Conservation (phyloP, 805 yeast genomes). For the Clavispora vitiphila region DNA sequence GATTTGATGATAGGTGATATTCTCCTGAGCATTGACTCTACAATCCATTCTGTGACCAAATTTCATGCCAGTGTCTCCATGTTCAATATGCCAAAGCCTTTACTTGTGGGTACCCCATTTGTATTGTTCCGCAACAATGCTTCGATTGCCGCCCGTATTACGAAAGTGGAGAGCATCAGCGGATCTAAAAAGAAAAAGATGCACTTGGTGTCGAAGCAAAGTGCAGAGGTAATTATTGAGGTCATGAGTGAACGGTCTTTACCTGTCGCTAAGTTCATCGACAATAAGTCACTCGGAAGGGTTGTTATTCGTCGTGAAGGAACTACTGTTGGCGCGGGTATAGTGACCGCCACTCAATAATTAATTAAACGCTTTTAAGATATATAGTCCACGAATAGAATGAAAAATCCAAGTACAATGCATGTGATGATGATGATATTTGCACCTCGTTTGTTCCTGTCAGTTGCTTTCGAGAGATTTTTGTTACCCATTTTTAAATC, state of each 20-base stretch:
- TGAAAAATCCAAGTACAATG: slow-evolving; percentile 48
- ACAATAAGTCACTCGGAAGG: slow-evolving; percentile 54
- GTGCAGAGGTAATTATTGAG: slow-evolving; percentile 54
- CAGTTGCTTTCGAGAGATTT: slow-evolving; percentile 63
- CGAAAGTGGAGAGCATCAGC: slow-evolving; percentile 32
- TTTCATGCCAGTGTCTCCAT: slow-evolving; percentile 27
- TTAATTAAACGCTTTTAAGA: slow-evolving; percentile 4
- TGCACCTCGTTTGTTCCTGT: slow-evolving; percentile 55
- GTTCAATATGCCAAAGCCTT: slow-evolving; percentile 55
- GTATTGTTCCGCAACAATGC: slow-evolving; percentile 73
- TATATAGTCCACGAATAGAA: slow-evolving; percentile 50
- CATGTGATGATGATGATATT: slow-evolving; percentile 53
- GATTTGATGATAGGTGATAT: slow-evolving; percentile 61
- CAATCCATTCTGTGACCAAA: slow-evolving; percentile 22
- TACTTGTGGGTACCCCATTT: slow-evolving; percentile 75
- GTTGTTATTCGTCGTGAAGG: slow-evolving; percentile 70
- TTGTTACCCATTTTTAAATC: slow-evolving; percentile 71
- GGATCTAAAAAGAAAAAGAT: slow-evolving; percentile 40
- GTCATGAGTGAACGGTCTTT: slow-evolving; percentile 42
- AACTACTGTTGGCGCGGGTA: slow-evolving; percentile 63
- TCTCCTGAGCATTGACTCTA: slow-evolving; percentile 22
- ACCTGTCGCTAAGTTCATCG: slow-evolving; percentile 48
- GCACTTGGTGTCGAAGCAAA: slow-evolving; percentile 57
- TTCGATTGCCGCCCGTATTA: slow-evolving; percentile 63
- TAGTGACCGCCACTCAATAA: slow-evolving; percentile 23